phyloP scores from a whole-genome alignment of 192 early-diverging fungal genomes.

The Mortierella claussenii region DNA sequence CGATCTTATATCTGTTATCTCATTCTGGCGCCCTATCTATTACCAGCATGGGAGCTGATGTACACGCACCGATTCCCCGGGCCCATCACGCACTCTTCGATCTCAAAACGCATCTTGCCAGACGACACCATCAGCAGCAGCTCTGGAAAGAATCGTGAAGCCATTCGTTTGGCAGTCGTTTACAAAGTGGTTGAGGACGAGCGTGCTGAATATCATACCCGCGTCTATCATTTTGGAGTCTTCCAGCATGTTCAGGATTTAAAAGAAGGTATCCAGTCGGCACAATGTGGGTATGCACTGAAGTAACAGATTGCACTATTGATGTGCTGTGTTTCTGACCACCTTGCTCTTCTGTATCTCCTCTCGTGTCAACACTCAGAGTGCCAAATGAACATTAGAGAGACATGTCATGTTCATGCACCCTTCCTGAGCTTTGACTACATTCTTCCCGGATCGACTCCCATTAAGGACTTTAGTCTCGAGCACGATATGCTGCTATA shows the following conservation, averaged over 20 bases:
- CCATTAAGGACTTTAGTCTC: constrained; percentile 49
- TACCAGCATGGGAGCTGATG: constrained; percentile 41
- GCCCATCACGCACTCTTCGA: constrained; percentile 30
- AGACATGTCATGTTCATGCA: constrained; percentile 27
- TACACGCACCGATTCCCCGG: constrained; percentile 41
- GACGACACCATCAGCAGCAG: neutral
- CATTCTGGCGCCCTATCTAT: too few relatives aligned
- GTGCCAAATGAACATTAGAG: constrained; percentile 15
- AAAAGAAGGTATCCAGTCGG: constrained; percentile 6
- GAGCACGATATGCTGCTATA: constrained; percentile 41
- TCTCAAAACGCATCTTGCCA: constrained; percentile 24
- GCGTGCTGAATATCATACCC: constrained; percentile 25
- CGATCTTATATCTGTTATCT: too few relatives aligned
- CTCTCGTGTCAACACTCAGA: too few relatives aligned
- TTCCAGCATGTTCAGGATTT: constrained; percentile 15
- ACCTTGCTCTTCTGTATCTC: too few relatives aligned
- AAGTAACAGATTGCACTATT: neutral
- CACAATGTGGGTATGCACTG: neutral
- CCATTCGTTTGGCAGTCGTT: constrained; percentile 27
- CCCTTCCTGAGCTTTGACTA: constrained; percentile 44
- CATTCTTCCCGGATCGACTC: constrained; percentile 32
- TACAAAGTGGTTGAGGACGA: constrained; percentile 39
- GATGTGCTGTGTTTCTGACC: neutral
- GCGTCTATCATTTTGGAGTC: constrained; percentile 38
- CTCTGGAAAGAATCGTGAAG: neutral